Evolutionary conservation across 2,329 filamentous ascomycete genomes (phyloP).

Genomic region (Penicillium sp.): DNA sequence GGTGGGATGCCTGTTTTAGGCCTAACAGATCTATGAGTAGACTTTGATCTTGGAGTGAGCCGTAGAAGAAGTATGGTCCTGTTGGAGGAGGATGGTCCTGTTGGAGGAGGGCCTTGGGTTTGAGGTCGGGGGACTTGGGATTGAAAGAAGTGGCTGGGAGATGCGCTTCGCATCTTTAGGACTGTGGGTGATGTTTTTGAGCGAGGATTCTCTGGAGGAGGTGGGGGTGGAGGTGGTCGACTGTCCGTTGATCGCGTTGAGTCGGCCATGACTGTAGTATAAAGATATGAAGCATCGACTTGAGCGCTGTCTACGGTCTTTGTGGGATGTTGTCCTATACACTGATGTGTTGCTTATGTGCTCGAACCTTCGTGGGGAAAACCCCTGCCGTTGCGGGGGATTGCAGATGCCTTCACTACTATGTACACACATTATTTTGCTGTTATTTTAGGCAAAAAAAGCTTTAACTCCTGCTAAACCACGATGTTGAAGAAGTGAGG

Average conservation of each 20-base stretch:
- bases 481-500: neutral
- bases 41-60: conserved; percentile 30
- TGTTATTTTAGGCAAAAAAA: neutral
- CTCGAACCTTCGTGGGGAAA: neutral
- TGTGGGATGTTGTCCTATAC: too few relatives aligned
- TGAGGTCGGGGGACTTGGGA: neutral
- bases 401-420: neutral
- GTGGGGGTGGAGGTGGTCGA: conserved; percentile 6
- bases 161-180: conserved; percentile 6
- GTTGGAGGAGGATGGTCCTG: conserved; percentile 11
- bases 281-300: too few relatives aligned
- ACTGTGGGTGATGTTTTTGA: conserved; percentile 6
- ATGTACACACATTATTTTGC: neutral
- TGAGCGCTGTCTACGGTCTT: neutral
- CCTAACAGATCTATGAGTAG: conserved; percentile 22
- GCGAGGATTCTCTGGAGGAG: neutral
- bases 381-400: neutral
- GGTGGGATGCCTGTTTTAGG: conserved; percentile 10
- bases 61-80: conserved; percentile 37
- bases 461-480: neutral
- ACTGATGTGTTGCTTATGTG: too few relatives aligned
- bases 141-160: conserved; percentile 1
- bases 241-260: neutral
- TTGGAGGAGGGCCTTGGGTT: conserved; percentile 1
- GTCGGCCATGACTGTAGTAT: neutral